Evolutionary conservation across 768 basidiomycete genomes (phyloP).

Genomic region (Mycena metata): DNA sequence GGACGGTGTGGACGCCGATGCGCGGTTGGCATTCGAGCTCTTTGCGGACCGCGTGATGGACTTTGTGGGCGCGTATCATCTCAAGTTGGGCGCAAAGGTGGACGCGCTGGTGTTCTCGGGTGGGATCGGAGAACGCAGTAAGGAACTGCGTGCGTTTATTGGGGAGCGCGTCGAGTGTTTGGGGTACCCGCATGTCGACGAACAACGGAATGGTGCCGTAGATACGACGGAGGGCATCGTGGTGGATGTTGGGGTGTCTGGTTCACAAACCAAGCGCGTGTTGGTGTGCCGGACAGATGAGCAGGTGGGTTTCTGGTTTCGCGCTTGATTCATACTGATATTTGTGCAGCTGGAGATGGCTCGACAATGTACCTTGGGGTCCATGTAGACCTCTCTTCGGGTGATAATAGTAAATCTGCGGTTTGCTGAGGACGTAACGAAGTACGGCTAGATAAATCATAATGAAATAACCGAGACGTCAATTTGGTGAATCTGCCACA

Average conservation of each 20-base stretch:
- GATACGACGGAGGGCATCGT: slow-evolving; percentile 55
- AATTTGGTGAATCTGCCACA: too few species aligned
- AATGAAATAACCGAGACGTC: too few species aligned
- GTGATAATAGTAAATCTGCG: too few species aligned
- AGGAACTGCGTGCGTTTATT: slow-evolving; percentile 71
- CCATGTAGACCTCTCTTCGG: slow-evolving; percentile 5
- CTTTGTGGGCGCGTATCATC: slow-evolving; percentile 80
- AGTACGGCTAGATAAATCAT: too few species aligned
- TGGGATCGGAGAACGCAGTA: slow-evolving; percentile 87
- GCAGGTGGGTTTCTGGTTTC: slow-evolving; percentile 55
- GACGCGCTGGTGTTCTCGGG: slow-evolving; percentile 90
- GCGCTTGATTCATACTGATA: slow-evolving; percentile 10
- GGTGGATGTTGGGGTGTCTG: slow-evolving; percentile 58
- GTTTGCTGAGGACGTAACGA: too few species aligned
- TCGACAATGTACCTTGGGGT: slow-evolving; percentile 50
- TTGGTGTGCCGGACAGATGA: slow-evolving; percentile 79
- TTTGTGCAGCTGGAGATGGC: slow-evolving; percentile 57
- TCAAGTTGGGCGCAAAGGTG: slow-evolving; percentile 75
- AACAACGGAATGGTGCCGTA: slow-evolving; percentile 59
- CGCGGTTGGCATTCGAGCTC: slow-evolving; percentile 80
- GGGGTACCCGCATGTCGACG: slow-evolving; percentile 69
- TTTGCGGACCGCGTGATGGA: slow-evolving; percentile 83
- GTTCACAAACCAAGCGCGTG: slow-evolving; percentile 48
- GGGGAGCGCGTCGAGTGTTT: slow-evolving; percentile 67
- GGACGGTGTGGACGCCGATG: slow-evolving; percentile 54